Evolutionary conservation across 2,329 filamentous ascomycete species (phyloP).

Genomic region (Aspergillus neotritici): DNA sequence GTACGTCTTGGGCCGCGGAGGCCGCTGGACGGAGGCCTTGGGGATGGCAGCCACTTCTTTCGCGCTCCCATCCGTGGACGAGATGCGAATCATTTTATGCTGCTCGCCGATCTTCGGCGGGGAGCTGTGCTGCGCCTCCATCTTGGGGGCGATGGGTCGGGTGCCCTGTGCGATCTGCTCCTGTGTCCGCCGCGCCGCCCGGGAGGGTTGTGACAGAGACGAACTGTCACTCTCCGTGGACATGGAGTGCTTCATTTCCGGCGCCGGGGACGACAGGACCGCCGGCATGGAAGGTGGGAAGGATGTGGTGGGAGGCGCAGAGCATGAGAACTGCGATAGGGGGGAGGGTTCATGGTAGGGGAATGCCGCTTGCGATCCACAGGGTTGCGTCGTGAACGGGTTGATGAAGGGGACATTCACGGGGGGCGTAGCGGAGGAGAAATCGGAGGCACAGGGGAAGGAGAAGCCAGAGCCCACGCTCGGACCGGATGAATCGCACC

Average conservation of each 20-base stretch:
- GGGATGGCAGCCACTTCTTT: constrained; percentile 51
- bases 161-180: constrained; percentile 45
- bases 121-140: constrained; percentile 29
- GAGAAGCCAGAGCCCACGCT: constrained; percentile 29
- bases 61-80: constrained; percentile 48
- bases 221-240: constrained; percentile 45
- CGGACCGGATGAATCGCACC: constrained; percentile 38
- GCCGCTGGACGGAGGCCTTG: constrained; percentile 56
- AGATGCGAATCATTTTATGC: constrained; percentile 48
- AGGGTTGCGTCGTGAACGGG: constrained; percentile 18
- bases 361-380: constrained; percentile 23
- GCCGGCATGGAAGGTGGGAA: constrained; percentile 23
- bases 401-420: constrained; percentile 26
- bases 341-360: constrained; percentile 26
- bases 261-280: constrained; percentile 35
- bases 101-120: constrained; percentile 31
- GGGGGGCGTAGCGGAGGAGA: constrained; percentile 23
- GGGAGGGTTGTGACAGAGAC: constrained; percentile 40
- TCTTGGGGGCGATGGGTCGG: constrained; percentile 48
- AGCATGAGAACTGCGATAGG: constrained; percentile 31
- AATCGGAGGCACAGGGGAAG: constrained; percentile 25
- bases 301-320: constrained; percentile 31
- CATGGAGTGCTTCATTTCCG: constrained; percentile 48
- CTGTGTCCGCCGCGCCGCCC: constrained; percentile 43
- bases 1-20: constrained; percentile 64